Base-by-base conservation (phyloP, 345 rosid species). In the Pistacia atlantica region DNA sequence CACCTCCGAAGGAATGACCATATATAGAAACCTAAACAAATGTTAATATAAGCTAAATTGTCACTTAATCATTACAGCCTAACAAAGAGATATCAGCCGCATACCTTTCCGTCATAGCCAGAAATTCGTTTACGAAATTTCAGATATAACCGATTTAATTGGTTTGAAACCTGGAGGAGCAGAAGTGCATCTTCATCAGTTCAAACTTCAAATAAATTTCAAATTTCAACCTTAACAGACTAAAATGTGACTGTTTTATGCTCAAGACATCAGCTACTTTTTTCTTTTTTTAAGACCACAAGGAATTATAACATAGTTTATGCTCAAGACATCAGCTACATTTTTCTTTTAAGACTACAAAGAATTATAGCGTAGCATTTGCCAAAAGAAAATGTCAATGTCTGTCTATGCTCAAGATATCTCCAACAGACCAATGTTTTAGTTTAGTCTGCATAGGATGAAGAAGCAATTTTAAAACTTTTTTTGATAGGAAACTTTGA, bases 1-100 rank as follows among this genome's bases (percentile, higher is more conserved):
- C 98, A 79, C 98, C 93, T 84, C 99, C 98, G 90, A 93, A 84
- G 77, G 99, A 96, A 83, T 96, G 99, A 65, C 97, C 98, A 84
- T 93, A 93, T 67, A 96, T 73, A 73, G 99, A 96, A 79, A 96
- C 90, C 99, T 96, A 79, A 63, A 60, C 54, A 56, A 69, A 74
- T 54, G 51, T 46, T 8, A 46, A 28, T 25, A 3, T 11, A 31
- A 67, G 31, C 33, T 60, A 79, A 54, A 66, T 17, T 28, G 64
- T 45, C 65, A 55, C 12, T n/a, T 33, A 22, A 57, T 37, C 38
- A 51, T 45, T n/a, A 63, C 4, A 48, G 17, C 12, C 55, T 82
- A 77, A 79, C 3, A 31, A 45, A 61, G 9, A 73, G 67, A 35
- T 17, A 75, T 70, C 14, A 83, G 63, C 58, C 73, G 75, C 76